Conservation (phyloP, 2,329 filamentous ascomycete species). For the Emericellopsis atlantica region DNA sequence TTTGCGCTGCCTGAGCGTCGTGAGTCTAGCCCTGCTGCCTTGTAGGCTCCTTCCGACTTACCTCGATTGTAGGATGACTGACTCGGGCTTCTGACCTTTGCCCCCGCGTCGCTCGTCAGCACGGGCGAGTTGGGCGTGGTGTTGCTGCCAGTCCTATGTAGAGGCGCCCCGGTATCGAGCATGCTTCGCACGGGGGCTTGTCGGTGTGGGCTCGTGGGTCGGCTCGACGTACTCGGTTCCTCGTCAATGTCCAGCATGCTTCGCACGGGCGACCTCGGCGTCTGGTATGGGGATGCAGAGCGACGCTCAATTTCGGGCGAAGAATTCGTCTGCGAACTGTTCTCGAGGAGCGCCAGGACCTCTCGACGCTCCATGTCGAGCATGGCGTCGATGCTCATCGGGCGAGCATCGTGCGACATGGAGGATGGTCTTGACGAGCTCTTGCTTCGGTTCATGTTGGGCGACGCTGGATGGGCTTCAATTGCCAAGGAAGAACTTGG, state of each 20-base stretch:
- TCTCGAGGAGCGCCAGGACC: conserved; percentile 57
- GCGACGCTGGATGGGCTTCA: too few species aligned
- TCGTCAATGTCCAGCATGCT: conserved; percentile 53
- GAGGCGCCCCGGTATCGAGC: conserved; percentile 37
- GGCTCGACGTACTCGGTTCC: conserved; percentile 12
- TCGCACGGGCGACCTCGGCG: conserved; percentile 52
- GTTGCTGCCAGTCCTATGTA: conserved; percentile 16
- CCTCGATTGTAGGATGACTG: conserved; percentile 27
- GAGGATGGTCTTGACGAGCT: conserved; percentile 1
- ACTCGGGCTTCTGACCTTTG: conserved; percentile 6
- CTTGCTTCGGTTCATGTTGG: conserved; percentile 1
- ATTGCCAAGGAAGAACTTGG: too few species aligned
- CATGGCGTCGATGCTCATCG: conserved; percentile 65
- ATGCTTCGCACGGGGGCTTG: conserved; percentile 50
- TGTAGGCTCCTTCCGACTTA: conserved; percentile 39
- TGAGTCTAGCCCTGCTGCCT: conserved; percentile 31
- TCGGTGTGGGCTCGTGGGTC: conserved; percentile 18
- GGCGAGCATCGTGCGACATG: conserved; percentile 12
- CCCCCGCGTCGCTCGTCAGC: conserved; percentile 7
- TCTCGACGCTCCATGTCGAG: conserved; percentile 67
- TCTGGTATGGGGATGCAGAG: conserved; percentile 40
- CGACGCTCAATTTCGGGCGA: conserved; percentile 22
- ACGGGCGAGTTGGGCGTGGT: conserved; percentile 20
- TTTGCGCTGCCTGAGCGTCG: conserved; percentile 7
- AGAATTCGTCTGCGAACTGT: conserved; percentile 19